Percentiles rank a stretch among this genome's conserved stretches.
phyloP scores from a whole-genome alignment of 495 filamentous ascomycete species.

The Tuber magnatum region DNA sequence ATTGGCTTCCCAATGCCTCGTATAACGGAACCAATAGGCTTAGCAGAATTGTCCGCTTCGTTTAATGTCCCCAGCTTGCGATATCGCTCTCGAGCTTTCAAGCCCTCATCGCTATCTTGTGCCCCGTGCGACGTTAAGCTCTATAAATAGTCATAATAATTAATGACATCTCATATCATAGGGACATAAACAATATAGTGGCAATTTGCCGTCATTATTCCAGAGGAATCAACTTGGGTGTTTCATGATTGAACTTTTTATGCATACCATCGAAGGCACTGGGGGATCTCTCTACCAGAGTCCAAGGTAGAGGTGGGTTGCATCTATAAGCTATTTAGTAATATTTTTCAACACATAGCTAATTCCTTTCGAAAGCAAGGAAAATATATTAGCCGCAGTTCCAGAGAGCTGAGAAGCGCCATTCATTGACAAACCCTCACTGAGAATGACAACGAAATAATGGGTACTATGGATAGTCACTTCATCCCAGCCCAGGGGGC shows the following conservation, averaged over 20 bases:
- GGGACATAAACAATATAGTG: background rate
- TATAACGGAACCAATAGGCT: background rate
- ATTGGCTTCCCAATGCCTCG: background rate
- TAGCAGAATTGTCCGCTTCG: background rate
- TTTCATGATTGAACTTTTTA: background rate
- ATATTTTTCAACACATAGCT: background rate
- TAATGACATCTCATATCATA: background rate
- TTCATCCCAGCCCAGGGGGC: background rate
- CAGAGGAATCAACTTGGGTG: background rate
- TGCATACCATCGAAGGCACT: conserved; percentile 1
- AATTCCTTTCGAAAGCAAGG: background rate
- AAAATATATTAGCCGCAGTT: background rate
- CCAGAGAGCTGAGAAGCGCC: background rate
- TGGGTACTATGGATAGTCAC: background rate
- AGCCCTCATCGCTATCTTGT: background rate
- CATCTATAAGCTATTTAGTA: background rate
- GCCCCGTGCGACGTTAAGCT: background rate
- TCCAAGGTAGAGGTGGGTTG: background rate
- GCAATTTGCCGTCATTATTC: background rate
- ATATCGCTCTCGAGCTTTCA: background rate
- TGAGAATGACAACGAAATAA: background rate
- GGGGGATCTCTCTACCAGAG: background rate
- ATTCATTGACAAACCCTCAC: background rate
- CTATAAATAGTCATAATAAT: background rate
- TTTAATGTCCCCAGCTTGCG: background rate